Conservation (phyloP, 306 rosid genomes). For the Vachellia pachyceras region DNA sequence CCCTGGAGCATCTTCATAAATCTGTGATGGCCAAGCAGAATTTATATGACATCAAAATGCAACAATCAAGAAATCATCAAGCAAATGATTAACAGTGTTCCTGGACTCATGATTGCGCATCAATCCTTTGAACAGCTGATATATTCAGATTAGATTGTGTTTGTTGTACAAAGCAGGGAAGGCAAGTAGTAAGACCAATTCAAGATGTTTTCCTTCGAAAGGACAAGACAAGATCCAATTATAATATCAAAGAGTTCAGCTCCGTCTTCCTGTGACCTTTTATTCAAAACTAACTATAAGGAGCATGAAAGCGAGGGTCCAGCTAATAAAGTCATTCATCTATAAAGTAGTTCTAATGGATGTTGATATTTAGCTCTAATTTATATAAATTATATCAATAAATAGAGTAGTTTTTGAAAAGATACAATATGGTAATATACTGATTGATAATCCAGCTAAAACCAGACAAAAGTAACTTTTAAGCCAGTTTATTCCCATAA, state of each 20-base stretch:
- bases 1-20: constrained; percentile 72
- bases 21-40: constrained; percentile 48
- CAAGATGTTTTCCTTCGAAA: constrained; percentile 6
- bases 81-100: constrained; percentile 27
- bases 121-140: background rate
- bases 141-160: constrained; percentile 16
- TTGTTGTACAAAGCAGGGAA: constrained; percentile 30
- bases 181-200: constrained; percentile 28
- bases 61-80: constrained; percentile 14
- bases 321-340: background rate
- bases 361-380: background rate
- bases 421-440: background rate
- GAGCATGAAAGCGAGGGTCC: background rate
- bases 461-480: background rate
- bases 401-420: background rate
- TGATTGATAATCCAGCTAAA: background rate
- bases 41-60: constrained; percentile 38
- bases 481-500: background rate
- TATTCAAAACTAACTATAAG: background rate
- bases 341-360: background rate
- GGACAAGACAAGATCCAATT: constrained; percentile 24
- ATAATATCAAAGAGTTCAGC: background rate
- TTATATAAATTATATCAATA: background rate
- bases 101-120: constrained; percentile 17
- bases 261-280: no score